Conservation (phyloP, 2,329 filamentous ascomycete genomes). For the Apiospora kogelbergensis region DNA sequence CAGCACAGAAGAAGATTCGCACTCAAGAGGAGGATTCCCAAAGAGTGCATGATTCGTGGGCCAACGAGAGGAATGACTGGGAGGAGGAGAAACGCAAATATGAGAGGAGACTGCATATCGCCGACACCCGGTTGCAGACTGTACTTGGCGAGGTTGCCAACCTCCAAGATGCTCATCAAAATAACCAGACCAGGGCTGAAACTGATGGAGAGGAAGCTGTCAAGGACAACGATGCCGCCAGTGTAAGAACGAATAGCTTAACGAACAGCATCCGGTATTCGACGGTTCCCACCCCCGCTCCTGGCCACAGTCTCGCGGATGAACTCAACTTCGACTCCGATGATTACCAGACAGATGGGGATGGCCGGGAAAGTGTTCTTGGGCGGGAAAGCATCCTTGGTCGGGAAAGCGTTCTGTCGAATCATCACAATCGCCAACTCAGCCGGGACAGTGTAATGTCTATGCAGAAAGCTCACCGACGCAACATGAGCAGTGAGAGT, state of each 20-base stretch:
- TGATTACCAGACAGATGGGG: conserved; percentile 69
- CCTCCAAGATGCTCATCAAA: conserved; percentile 57
- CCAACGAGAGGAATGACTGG: conserved; percentile 81
- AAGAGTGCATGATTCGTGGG: conserved; percentile 77
- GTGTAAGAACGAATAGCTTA: conserved; percentile 72
- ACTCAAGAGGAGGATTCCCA: conserved; percentile 81
- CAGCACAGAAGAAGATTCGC: conserved; percentile 73
- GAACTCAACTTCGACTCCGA: conserved; percentile 87
- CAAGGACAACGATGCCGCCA: conserved; percentile 70
- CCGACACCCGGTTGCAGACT: conserved; percentile 79
- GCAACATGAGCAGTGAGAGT: conserved; percentile 61
- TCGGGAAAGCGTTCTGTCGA: conserved; percentile 60
- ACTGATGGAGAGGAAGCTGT: conserved; percentile 61
- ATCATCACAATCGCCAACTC: conserved; percentile 50
- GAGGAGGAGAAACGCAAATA: conserved; percentile 77
- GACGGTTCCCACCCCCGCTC: conserved; percentile 59
- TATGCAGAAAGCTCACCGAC: conserved; percentile 43
- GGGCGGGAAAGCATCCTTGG: conserved; percentile 34
- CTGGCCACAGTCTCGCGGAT: conserved; percentile 80
- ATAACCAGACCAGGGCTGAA: conserved; percentile 42
- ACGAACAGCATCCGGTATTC: conserved; percentile 75
- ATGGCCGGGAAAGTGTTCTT: conserved; percentile 59
- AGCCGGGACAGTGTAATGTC: conserved; percentile 58
- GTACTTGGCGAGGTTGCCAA: conserved; percentile 84
- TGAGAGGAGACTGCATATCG: conserved; percentile 85